Evolutionary conservation across 1,284 basidiomycete species (phyloP), one percentile per base, ranked within the genome.

Genomic region (Pseudozyma hubeiensis): DNA sequence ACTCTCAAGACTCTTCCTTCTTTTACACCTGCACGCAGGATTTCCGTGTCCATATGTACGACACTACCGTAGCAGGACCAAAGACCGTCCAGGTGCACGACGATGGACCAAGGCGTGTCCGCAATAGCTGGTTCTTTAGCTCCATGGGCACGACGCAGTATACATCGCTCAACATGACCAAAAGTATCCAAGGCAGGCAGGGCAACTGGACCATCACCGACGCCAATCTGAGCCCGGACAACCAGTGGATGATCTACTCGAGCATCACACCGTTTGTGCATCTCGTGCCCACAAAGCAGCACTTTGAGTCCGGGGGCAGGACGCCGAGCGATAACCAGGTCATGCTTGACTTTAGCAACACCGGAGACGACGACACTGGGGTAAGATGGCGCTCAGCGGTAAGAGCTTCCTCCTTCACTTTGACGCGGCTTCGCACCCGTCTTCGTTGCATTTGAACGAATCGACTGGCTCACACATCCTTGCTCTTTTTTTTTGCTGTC

Each of bases 181-280:
- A 82, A 64, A 82, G 79, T 17, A 80, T 83, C 54, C 73, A 79
- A 24, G 81, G 79, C 8, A 57, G 74, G 10, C 57, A 69, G 30
- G 80, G 80, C 39, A 74, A 76, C 49, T 82, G 81, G 81, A 83
- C 81, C 10, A 81, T 83, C 43, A 83, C 81, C 3, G 96, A 99
- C 85, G 94, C 93, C 13, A 93, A 97, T 84, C 87, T 97, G 10
- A 93, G 92, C 65, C 92, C 92, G 5, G 91, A 95, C 82, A 98
- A 97, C 67, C 90, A 94, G 85, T 91, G 92, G 93, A 91, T 99
- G 87, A 93, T 97, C 63, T 98, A 98, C 85, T 81, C 78, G 49
- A 79, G 77, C 24, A 83, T 84, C 68, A 81, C 77, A 29, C 83
- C 82, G 0, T 78, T 92, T 92, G 29, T 93, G 90, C 92, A 94